Conservation (phyloP, 352 stramenopile genomes). For the Phytophthora boehmeriae region DNA sequence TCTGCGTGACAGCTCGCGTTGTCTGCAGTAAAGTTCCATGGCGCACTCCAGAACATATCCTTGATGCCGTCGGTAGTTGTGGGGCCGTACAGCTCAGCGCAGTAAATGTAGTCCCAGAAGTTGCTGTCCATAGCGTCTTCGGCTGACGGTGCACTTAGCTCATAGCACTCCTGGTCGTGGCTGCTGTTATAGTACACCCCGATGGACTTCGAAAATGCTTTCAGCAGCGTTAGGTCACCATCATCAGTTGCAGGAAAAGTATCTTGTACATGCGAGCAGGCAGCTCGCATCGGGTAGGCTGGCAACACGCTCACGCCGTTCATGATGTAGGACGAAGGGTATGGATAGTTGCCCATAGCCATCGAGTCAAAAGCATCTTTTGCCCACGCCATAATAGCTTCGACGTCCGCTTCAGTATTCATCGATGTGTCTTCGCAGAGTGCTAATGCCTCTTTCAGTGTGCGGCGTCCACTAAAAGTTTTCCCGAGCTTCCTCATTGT, state of each 20-base stretch:
- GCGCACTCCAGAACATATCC: constrained; percentile 73
- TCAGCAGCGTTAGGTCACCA: constrained; percentile 25
- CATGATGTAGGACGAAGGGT: constrained; percentile 88
- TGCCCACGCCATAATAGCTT: constrained; percentile 40
- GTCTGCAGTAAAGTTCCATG: constrained; percentile 42
- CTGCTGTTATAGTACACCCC: constrained; percentile 54
- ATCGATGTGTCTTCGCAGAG: constrained; percentile 38
- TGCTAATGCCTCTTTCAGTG: constrained; percentile 24
- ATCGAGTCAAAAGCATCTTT: constrained; percentile 75
- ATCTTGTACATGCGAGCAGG: constrained; percentile 55
- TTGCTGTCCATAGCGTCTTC: constrained; percentile 33
- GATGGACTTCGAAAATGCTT: constrained; percentile 34
- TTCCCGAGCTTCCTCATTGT: constrained; percentile 32
- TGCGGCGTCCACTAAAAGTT: constrained; percentile 32
- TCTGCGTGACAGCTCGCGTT: constrained; percentile 41
- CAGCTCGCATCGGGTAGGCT: constrained; percentile 76
- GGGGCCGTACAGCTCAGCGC: constrained; percentile 53
- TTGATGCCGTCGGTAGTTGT: constrained; percentile 46
- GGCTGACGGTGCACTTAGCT: constrained; percentile 18
- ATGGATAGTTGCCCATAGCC: constrained; percentile 92
- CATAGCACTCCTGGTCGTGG: constrained; percentile 32
- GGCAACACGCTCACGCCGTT: constrained; percentile 64
- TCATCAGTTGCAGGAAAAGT: constrained; percentile 27
- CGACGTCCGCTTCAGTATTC: constrained; percentile 27
- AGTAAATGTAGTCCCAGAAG: constrained; percentile 57